phyloP scores from a whole-genome alignment of 2,329 filamentous ascomycete species.

The Calonectria multiphialidica region DNA sequence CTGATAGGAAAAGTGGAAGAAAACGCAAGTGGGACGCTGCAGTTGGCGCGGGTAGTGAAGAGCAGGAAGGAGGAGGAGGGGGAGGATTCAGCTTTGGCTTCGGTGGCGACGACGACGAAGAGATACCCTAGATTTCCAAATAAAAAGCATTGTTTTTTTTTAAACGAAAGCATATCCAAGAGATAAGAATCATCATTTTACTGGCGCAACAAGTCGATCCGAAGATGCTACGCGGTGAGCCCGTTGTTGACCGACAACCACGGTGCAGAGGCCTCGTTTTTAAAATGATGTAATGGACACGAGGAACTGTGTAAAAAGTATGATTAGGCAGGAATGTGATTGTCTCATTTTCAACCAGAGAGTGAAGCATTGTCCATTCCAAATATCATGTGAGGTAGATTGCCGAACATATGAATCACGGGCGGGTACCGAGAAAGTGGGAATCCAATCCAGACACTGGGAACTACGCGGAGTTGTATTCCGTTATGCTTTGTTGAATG shows the following conservation, averaged over 20 bases:
- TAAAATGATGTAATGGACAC: background rate
- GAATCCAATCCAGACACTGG: background rate
- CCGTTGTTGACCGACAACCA: background rate
- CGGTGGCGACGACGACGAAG: slow-evolving; percentile 61
- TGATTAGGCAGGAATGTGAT: background rate
- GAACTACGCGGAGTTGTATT: background rate
- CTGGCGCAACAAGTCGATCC: background rate
- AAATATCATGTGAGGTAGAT: background rate
- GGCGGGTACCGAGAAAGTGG: background rate
- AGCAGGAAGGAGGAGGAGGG: slow-evolving; percentile 40
- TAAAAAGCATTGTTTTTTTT: background rate
- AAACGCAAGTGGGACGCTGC: slow-evolving; percentile 91
- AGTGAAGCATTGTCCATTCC: background rate
- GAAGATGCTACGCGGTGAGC: background rate
- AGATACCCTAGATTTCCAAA: slow-evolving; percentile 52
- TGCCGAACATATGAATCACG: background rate
- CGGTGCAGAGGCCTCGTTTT: background rate
- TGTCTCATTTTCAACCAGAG: background rate
- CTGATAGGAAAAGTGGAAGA: slow-evolving; percentile 73
- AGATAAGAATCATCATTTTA: no score
- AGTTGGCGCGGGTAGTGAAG: slow-evolving; percentile 58
- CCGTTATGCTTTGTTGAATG: background rate
- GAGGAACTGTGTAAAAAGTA: background rate
- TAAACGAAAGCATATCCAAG: background rate
- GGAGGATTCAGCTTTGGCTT: slow-evolving; percentile 68